These are phyloP conservation scores for Xerocomellus chrysenteron DNA, from an alignment of 768 basidiomycete genomes.

Conservation along the genomic window DNA sequence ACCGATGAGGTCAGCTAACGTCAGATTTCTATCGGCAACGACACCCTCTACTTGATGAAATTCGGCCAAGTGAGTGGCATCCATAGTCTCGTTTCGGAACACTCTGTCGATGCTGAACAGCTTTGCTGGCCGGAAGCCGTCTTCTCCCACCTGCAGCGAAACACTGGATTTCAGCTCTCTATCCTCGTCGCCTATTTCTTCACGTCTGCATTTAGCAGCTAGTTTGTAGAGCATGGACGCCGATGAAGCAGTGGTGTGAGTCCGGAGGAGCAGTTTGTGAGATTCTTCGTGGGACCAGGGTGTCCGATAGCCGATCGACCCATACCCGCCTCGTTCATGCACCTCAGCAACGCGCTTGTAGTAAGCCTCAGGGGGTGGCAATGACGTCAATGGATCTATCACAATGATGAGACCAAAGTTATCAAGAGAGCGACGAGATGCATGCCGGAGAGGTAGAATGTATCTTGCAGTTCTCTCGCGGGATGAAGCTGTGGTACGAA, in stretches of 20 bases:
- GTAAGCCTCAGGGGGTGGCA: slow-evolving; percentile 76
- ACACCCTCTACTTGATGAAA: slow-evolving; percentile 99
- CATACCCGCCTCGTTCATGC: slow-evolving; percentile 86
- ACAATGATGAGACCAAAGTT: slow-evolving; percentile 1
- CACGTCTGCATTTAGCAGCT: slow-evolving; percentile 77
- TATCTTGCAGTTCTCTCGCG: slow-evolving; percentile 95
- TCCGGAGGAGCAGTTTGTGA: slow-evolving; percentile 86
- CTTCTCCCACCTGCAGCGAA: slow-evolving; percentile 35
- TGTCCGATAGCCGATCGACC: slow-evolving; percentile 94
- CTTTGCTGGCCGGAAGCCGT: slow-evolving; percentile 89
- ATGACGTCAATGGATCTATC: slow-evolving; percentile 77
- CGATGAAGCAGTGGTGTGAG: slow-evolving; percentile 95
- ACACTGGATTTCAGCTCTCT: slow-evolving; percentile 3
- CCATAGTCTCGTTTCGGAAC: slow-evolving; percentile 98
- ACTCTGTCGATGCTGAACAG: slow-evolving; percentile 97
- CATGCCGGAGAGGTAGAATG: slow-evolving; percentile 93
- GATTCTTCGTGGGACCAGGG: slow-evolving; percentile 95
- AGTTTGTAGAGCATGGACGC: slow-evolving; percentile 93
- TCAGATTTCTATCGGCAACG: slow-evolving; percentile 90
- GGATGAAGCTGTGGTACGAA: slow-evolving; percentile 99
- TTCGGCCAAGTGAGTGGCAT: slow-evolving; percentile 97
- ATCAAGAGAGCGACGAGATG: neutral
- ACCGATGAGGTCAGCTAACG: slow-evolving; percentile 95
- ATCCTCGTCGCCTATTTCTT: slow-evolving; percentile 42
- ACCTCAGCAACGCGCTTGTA: slow-evolving; percentile 81